Conservation (phyloP, 2,329 filamentous ascomycete genomes). For the Escovopsis sp. region DNA sequence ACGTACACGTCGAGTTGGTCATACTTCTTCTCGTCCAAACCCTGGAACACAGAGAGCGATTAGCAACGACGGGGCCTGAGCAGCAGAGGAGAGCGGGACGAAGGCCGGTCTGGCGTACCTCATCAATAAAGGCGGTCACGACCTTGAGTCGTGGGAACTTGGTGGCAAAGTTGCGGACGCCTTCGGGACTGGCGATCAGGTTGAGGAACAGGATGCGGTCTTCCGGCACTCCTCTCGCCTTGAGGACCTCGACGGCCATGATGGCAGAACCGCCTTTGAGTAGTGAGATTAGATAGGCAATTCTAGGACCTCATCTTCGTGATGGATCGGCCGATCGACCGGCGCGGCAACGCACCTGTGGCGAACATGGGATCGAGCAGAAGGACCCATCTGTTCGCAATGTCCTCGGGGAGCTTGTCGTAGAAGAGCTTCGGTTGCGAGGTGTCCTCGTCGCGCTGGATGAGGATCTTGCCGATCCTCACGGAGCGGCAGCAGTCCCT, state of each 20-base stretch:
- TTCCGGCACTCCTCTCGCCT: conserved; percentile 79
- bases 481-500: conserved; percentile 96
- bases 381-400: conserved; percentile 82
- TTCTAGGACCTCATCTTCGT: neutral
- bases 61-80: conserved; percentile 1
- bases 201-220: conserved; percentile 94
- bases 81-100: neutral
- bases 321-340: neutral
- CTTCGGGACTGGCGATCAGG: conserved; percentile 90
- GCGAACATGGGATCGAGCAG: conserved; percentile 98
- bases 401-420: conserved; percentile 91
- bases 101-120: conserved; percentile 32
- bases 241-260: conserved; percentile 91
- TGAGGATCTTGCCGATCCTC: conserved; percentile 94
- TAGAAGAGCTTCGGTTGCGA: conserved; percentile 87
- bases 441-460: conserved; percentile 94
- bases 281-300: conserved; percentile 1
- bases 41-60: conserved; percentile 25
- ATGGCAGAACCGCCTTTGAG: conserved; percentile 73
- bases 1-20: conserved; percentile 4
- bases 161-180: conserved; percentile 74
- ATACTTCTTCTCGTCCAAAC: conserved; percentile 96
- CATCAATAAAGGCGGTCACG: conserved; percentile 89
- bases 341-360: conserved; percentile 46
- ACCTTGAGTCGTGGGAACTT: conserved; percentile 82